Evolutionary conservation across 2,329 filamentous ascomycete genomes (phyloP), one percentile per base, ranked within the genome.

Genomic region (Sporothrix variecibatus): DNA sequence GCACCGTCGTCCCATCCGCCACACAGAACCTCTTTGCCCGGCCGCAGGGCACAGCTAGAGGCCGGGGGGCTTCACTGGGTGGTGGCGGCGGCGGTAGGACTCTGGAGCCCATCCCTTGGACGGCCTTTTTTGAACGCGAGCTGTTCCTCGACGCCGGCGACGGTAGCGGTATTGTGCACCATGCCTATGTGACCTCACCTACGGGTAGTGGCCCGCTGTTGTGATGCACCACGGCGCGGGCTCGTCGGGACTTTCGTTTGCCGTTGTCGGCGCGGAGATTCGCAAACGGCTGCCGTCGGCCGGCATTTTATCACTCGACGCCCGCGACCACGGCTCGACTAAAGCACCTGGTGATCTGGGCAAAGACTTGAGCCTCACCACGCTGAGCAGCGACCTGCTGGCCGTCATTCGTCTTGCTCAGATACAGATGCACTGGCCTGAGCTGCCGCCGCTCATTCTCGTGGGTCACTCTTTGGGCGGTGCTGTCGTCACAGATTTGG

Each of bases 211-310:
- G 92, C 0, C 94, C 95, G 0, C 86, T 99, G 5, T 95, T 82
- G 92, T 98, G 75, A 94, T 93, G 83, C 96, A 99, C 81, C 96
- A 99, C 83, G 96, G 96, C 53, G 96, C 94, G 56, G 96, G 96
- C 20, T 97, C 95, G 3, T 97, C 95, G 0, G 97, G 93, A 7
- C 88, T 98, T 74, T 97, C 94, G 2, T 99, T 98, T 83, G 95
- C 95, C 5, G 87, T 94, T 3, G 90, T 97, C 75, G 90, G 92
- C 2, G 87, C 89, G 62, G 93, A 97, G 81, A 90, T 98, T 75
- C 89, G 91, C 72, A 93, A 92, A 81, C 86, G 89, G 7, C 85
- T 97, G 58, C 94, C 96, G 0, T 86, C 89, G 7, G 93, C 95
- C 2, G 97, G 96, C 0, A 88, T 98, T 56, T 87, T 99, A 26